These are phyloP conservation scores for Fusarium sp. DNA, from an alignment of 2,329 filamentous ascomycete species.

Conservation along the genomic window DNA sequence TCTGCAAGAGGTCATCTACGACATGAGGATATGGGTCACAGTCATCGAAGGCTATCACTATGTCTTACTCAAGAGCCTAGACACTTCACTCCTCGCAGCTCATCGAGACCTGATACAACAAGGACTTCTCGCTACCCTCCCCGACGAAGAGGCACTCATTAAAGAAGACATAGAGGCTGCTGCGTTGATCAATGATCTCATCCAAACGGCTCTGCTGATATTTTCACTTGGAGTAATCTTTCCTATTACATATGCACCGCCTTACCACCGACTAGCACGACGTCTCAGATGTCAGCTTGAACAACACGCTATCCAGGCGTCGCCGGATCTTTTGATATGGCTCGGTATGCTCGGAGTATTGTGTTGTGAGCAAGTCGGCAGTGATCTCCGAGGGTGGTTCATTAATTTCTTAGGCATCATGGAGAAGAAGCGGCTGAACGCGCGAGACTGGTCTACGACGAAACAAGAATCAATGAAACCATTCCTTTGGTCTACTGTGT, in stretches of 20 bases:
- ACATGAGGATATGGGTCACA: background rate
- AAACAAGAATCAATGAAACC: background rate
- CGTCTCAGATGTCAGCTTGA: background rate
- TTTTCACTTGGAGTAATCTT: background rate
- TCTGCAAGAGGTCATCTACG: background rate
- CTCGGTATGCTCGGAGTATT: background rate
- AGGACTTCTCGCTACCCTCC: background rate
- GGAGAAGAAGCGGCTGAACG: fast-evolving
- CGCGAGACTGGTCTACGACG: fast-evolving
- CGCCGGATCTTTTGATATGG: background rate
- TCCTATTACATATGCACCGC: slow-evolving; percentile 4
- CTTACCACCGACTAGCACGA: background rate
- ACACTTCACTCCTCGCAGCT: slow-evolving; percentile 1
- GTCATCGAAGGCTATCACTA: background rate
- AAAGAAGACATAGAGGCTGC: fast-evolving
- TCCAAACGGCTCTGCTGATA: background rate
- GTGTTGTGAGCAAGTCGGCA: background rate
- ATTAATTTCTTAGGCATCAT: background rate
- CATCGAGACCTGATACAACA: slow-evolving; percentile 17
- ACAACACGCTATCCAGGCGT: fast-evolving
- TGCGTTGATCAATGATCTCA: background rate
- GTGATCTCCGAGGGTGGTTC: background rate
- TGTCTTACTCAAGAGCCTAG: background rate
- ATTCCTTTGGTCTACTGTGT: background rate
- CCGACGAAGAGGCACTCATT: background rate